phyloP scores from a whole-genome alignment of 306 rosid genomes.

The Biancaea sappan region DNA sequence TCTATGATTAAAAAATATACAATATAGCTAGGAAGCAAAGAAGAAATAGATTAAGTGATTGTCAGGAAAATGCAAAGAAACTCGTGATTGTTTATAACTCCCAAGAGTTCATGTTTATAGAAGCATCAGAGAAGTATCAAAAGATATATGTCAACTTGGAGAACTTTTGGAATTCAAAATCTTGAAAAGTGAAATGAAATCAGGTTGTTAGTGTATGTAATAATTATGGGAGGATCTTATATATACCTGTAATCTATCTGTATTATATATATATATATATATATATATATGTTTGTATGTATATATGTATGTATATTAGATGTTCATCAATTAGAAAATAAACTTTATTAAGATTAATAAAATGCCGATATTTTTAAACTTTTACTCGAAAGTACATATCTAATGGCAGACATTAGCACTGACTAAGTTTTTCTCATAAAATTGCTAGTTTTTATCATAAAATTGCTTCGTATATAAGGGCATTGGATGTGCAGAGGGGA shows the following conservation, averaged over 20 bases:
- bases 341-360: background rate
- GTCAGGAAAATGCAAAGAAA: background rate
- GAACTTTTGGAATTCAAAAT: background rate
- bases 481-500: conserved; percentile 19
- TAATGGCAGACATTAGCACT: conserved; percentile 10
- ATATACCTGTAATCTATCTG: too few species aligned
- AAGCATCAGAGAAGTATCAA: background rate
- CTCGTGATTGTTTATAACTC: background rate
- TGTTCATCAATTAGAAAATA: background rate
- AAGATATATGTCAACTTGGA: background rate
- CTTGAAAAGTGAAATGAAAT: background rate
- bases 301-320: too few species aligned
- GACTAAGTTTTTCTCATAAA: background rate
- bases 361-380: background rate
- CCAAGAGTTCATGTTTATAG: background rate
- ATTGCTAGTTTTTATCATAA: too few species aligned
- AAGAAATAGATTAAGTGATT: background rate
- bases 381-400: background rate
- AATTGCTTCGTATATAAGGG: conserved; percentile 17
- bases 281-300: too few species aligned
- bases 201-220: background rate
- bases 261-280: too few species aligned
- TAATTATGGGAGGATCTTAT: background rate
- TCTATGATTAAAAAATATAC: background rate
- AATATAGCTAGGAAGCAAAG: background rate